phyloP scores from a whole-genome alignment of 2,329 filamentous ascomycete genomes.

The Cryphonectria parasitica region DNA sequence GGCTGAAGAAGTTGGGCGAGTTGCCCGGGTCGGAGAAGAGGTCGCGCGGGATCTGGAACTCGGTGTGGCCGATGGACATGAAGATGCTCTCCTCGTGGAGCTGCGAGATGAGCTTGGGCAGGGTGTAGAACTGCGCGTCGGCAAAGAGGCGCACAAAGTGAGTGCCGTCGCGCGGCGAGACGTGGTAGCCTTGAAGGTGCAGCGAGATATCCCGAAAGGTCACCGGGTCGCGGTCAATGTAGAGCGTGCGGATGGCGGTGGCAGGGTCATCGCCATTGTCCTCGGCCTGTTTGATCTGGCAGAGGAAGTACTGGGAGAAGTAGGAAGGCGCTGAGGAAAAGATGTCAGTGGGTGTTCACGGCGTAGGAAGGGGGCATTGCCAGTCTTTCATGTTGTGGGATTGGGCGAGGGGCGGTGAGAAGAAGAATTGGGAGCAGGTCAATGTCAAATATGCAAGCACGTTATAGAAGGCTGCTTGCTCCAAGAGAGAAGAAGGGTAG shows the following conservation, averaged over 20 bases:
- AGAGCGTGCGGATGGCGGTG: conserved; percentile 72
- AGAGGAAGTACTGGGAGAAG: conserved; percentile 91
- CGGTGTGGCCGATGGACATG: conserved; percentile 82
- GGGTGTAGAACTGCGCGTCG: conserved; percentile 91
- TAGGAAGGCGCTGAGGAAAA: conserved; percentile 78
- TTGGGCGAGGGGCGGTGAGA: conserved; percentile 14
- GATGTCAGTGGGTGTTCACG: conserved; percentile 28
- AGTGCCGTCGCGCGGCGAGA: conserved; percentile 76
- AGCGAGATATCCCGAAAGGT: conserved; percentile 89
- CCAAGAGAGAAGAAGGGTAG: too few species aligned
- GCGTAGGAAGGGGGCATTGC: conserved; percentile 3
- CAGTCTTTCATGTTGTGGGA: neutral
- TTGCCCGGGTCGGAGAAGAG: conserved; percentile 85
- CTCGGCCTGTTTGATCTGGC: conserved; percentile 71
- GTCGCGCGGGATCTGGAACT: conserved; percentile 90
- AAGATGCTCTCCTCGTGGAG: conserved; percentile 91
- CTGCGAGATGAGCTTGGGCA: conserved; percentile 87
- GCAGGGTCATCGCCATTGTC: conserved; percentile 58
- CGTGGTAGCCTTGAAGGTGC: conserved; percentile 90
- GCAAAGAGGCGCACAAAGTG: conserved; percentile 94
- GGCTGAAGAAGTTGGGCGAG: conserved; percentile 92
- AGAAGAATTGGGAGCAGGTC: neutral
- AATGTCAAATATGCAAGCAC: neutral
- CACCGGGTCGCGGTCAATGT: conserved; percentile 89
- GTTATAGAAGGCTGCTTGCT: too few species aligned